phyloP scores from a whole-genome alignment of 2,329 filamentous ascomycete species.

The Penicillium sp. region DNA sequence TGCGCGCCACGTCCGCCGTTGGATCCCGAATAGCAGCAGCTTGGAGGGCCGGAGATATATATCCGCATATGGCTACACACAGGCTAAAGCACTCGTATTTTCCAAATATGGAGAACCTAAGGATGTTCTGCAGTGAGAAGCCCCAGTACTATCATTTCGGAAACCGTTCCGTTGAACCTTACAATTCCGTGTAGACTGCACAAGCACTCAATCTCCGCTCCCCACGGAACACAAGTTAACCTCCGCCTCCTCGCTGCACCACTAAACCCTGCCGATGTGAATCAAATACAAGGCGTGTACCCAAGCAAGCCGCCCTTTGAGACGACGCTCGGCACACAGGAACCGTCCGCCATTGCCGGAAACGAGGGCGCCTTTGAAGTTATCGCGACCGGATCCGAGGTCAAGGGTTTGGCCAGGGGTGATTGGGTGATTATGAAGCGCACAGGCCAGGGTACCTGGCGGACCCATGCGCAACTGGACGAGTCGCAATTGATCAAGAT shows the following conservation, averaged over 20 bases:
- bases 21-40: conserved; percentile 15
- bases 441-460: conserved; percentile 89
- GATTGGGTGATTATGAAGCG: conserved; percentile 93
- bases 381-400: conserved; percentile 67
- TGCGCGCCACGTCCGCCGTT: conserved; percentile 20
- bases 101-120: conserved; percentile 55
- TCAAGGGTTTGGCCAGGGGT: conserved; percentile 69
- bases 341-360: conserved; percentile 66
- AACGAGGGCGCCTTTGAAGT: conserved; percentile 97
- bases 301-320: conserved; percentile 81
- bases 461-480: conserved; percentile 79
- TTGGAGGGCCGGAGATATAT: conserved; percentile 42
- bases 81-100: conserved; percentile 55
- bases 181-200: conserved; percentile 41
- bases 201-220: conserved; percentile 55
- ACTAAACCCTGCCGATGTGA: conserved; percentile 97
- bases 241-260: conserved; percentile 87
- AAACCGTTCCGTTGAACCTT: not conserved
- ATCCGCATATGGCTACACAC: conserved; percentile 55
- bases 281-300: conserved; percentile 97
- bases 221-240: conserved; percentile 68
- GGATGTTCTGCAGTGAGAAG: conserved; percentile 50
- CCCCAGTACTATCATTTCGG: not conserved
- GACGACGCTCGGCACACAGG: conserved; percentile 73
- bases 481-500: conserved; percentile 69